Evolutionary conservation across 148 eudicot species (phyloP), one percentile per base, ranked within the genome.

Genomic region (Rhododendron williamsianum): DNA sequence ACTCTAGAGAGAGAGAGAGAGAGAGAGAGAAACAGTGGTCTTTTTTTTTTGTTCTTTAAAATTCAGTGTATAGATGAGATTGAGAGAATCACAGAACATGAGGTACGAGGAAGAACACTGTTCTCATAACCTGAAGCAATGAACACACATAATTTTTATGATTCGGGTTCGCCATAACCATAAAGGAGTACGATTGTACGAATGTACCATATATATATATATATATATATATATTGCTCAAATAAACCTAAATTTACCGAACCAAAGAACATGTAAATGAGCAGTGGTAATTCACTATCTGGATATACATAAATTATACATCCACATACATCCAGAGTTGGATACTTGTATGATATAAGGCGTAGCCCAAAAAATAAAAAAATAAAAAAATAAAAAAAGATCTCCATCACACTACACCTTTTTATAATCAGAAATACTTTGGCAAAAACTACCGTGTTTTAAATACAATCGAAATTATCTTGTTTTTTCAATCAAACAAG

Each of bases 51-150:
- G 23, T 54, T 52, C 56, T 52, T 54, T 5, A 41, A 41, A 41
- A 41, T 41, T 54, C 60, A 16, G 60, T 54, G 60, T 16, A 16
- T 16, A 54, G 23, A 54, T 54, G 60, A 54, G 23, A 30, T 25
- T 9, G 30, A 67, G 2, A 38, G 56, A 51, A 84, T 25, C 65
- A 11, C 45, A 84, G 74, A 84, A 78, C 49, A 51, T 52, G n/a
- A 23, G 87, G 56, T 52, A 76, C 63, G 51, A 81, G 76, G 83
- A 46, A 67, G 56, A 73, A 80, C 36, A 30, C 63, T 23, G 69
- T 73, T 49, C 27, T 58, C 69, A 52, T 30, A 16, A 52, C 67
- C 67, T 19, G 16, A 56, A 56, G 67, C 45, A 5, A 56, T 60
- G 69, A 63, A 63, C 69, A 63, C 69, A 63, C n/a, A 2, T 63